phyloP scores from a whole-genome alignment of 768 basidiomycete genomes.

The Agrocybe pediades region DNA sequence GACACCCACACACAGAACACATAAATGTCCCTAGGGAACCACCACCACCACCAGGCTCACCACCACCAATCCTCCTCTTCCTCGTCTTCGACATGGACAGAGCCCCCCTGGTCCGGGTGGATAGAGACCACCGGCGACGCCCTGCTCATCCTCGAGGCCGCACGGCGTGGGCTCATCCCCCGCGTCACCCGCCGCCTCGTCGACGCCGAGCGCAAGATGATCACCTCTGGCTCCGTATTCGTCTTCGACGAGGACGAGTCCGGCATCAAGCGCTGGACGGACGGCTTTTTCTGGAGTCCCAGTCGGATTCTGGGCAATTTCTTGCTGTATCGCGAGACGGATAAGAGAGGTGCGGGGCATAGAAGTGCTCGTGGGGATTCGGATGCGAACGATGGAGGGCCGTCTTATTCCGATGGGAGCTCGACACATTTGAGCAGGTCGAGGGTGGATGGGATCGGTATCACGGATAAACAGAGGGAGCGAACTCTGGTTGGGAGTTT shows the following conservation, averaged over 20 bases:
- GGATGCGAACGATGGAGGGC: conserved; percentile 35
- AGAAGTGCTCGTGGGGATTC: conserved; percentile 47
- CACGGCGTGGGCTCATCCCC: conserved; percentile 86
- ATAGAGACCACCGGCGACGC: conserved; percentile 96
- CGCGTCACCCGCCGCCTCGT: conserved; percentile 90
- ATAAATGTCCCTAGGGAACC: conserved; percentile 46
- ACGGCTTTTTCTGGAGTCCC: conserved; percentile 96
- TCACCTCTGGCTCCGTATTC: conserved; percentile 91
- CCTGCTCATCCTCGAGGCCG: conserved; percentile 95
- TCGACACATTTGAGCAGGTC: conserved; percentile 60
- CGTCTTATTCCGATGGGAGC: conserved; percentile 28
- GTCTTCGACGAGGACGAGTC: conserved; percentile 98
- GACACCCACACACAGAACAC: no score
- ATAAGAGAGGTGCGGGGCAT: conserved; percentile 74
- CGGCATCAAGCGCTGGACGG: conserved; percentile 97
- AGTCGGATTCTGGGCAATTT: conserved; percentile 94
- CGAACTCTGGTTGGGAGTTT: conserved; percentile 85
- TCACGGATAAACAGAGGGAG: conserved; percentile 75
- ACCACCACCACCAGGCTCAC: conserved; percentile 33
- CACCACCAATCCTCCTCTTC: no score
- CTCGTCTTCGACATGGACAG: conserved; percentile 64
- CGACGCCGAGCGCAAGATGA: conserved; percentile 91
- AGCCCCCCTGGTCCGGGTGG: conserved; percentile 92
- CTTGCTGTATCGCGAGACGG: conserved; percentile 92
- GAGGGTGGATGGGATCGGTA: conserved; percentile 46